Conservation (phyloP, 176 grass and related monocot genomes). For the Zoysia pacifica region DNA sequence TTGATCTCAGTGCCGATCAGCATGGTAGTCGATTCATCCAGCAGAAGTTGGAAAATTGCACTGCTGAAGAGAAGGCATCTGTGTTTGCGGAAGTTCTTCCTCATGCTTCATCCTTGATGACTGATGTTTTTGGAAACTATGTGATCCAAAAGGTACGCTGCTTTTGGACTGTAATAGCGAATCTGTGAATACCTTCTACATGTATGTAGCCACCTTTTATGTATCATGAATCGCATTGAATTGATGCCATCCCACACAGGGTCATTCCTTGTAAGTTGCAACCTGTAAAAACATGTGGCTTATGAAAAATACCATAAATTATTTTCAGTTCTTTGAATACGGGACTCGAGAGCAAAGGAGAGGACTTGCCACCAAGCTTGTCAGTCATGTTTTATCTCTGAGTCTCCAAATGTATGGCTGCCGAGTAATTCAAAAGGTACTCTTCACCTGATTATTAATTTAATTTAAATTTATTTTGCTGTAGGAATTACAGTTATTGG, state of each 20-base stretch:
- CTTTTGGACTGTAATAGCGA: conserved; percentile 9
- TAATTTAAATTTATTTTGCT: neutral
- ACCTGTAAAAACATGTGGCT: neutral
- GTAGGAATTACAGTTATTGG: conserved; percentile 1
- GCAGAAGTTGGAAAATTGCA: conserved; percentile 93
- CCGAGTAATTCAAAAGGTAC: conserved; percentile 97
- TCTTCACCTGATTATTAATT: conserved; percentile 7
- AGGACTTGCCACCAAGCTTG: conserved; percentile 87
- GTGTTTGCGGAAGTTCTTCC: conserved; percentile 93
- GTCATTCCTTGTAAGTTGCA: neutral
- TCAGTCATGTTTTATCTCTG: conserved; percentile 78
- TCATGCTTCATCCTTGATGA: conserved; percentile 86
- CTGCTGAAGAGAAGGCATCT: conserved; percentile 78
- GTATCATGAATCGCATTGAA: too few relatives aligned
- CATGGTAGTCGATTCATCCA: conserved; percentile 99
- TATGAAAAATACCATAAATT: conserved; percentile 20
- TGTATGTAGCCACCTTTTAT: neutral
- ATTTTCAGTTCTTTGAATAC: conserved; percentile 92
- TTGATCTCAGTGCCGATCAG: conserved; percentile 81
- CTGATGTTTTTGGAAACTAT: conserved; percentile 97
- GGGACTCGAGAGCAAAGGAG: conserved; percentile 84
- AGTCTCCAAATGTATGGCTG: conserved; percentile 99
- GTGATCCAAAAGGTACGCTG: conserved; percentile 94
- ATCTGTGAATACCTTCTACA: neutral
- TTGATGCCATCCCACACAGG: too few relatives aligned